Conservation (phyloP, 2,329 filamentous ascomycete species). For the Xylariaceae sp. region DNA sequence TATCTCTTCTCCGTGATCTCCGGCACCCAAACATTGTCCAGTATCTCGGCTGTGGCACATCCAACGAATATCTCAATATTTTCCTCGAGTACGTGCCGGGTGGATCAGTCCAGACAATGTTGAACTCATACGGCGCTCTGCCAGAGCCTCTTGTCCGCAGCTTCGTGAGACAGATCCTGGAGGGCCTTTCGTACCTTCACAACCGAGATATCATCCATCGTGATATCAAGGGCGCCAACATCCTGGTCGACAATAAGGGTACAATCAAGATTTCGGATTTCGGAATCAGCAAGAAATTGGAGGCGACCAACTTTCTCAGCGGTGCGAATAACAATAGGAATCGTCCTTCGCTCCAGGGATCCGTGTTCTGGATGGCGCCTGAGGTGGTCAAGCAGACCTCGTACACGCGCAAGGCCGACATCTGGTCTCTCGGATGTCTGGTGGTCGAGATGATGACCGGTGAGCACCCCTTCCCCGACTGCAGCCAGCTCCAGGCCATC, state of each 20-base stretch:
- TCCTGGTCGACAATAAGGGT: conserved; percentile 97
- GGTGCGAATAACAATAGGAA: conserved; percentile 63
- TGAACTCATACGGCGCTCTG: conserved; percentile 94
- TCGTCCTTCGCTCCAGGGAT: conserved; percentile 81
- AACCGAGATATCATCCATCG: conserved; percentile 94
- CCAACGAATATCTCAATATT: conserved; percentile 92
- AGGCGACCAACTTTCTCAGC: conserved; percentile 77
- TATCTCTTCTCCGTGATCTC: conserved; percentile 85
- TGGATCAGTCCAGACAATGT: conserved; percentile 95
- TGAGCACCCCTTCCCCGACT: conserved; percentile 92
- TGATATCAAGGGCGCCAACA: conserved; percentile 98
- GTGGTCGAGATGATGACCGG: conserved; percentile 99
- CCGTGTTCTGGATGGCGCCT: conserved; percentile 99
- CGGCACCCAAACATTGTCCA: conserved; percentile 97
- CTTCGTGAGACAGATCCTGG: conserved; percentile 93
- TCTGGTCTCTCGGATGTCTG: conserved; percentile 94
- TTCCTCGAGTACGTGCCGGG: conserved; percentile 98
- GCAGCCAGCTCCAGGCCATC: conserved; percentile 93
- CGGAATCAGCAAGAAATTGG: conserved; percentile 95
- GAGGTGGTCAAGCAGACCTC: conserved; percentile 97
- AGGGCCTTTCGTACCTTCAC: conserved; percentile 88
- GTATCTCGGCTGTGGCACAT: conserved; percentile 91
- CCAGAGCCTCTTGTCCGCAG: conserved; percentile 90
- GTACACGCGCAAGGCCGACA: conserved; percentile 97
- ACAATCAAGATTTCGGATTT: conserved; percentile 99